These are phyloP conservation scores for Nitzschia inconspicua DNA, from an alignment of 108 stramenopile genomes.

Conservation along the genomic window DNA sequence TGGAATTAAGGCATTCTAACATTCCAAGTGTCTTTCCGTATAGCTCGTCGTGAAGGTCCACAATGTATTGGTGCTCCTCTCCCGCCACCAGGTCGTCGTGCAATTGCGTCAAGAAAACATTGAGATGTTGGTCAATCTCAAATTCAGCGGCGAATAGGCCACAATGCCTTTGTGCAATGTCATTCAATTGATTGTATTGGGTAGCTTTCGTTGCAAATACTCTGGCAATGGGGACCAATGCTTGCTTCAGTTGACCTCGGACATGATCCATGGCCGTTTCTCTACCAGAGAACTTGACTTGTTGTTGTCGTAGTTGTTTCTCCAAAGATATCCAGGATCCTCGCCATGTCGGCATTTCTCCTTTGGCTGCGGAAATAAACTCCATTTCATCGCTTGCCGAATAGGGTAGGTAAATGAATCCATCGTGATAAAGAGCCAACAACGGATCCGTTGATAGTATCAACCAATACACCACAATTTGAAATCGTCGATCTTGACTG, in stretches of 20 bases:
- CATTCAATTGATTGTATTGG: too few relatives aligned
- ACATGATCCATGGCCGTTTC: background rate
- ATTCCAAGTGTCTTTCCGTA: too few relatives aligned
- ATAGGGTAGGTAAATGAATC: background rate
- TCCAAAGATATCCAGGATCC: background rate
- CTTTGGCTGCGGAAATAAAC: background rate
- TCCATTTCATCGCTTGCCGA: background rate
- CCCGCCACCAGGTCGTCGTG: too few relatives aligned
- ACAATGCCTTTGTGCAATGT: too few relatives aligned
- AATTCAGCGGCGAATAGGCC: too few relatives aligned
- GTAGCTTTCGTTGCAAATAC: background rate
- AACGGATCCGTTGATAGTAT: constrained; percentile 26
- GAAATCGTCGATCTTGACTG: background rate
- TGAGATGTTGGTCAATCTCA: too few relatives aligned
- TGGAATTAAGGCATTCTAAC: too few relatives aligned
- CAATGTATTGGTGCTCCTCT: too few relatives aligned
- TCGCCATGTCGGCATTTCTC: background rate
- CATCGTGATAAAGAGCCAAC: constrained; percentile 34
- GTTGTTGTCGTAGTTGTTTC: too few relatives aligned
- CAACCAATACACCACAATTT: constrained; percentile 8
- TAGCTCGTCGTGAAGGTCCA: too few relatives aligned
- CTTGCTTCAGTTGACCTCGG: background rate
- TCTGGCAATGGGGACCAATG: background rate
- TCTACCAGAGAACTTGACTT: background rate
- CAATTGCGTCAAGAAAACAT: too few relatives aligned